Base-by-base conservation (phyloP, 345 rosid genomes). In the Murraya paniculata region DNA sequence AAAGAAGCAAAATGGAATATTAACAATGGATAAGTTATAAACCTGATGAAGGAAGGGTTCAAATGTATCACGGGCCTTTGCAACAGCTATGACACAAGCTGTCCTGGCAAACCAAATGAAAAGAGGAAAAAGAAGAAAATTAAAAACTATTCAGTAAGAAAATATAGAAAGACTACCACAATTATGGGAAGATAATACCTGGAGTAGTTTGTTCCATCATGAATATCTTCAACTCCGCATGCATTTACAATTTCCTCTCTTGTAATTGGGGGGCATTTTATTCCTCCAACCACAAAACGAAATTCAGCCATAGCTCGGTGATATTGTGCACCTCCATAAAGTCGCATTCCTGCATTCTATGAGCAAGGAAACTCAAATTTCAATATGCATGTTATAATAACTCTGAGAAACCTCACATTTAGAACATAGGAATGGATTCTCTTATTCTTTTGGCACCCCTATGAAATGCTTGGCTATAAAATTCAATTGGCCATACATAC, bases 271-370 rank as follows among this genome's bases (percentile, higher is more conserved):
- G 97, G 97, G 79, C 98, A 95, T 85, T 95, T 95, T 75, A 79
- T 90, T 74, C 97, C 98, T 79, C 98, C 98, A 66, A 88, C 97
- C 53, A 95, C 87, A 88, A 95, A 92, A 53, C 98, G 97, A 78
- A 93, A 95, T 82, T 95, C 98, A 72, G 98, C 98, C 98, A 95
- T 93, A 80, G 97, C 97, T 61, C 94, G 93, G 79, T 92, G 98
- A 85, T 93, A 95, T 71, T 93, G 98, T 79, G 98, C 98, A 39
- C 98, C 98, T 2, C 98, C 98, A 85, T 95, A 95, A 66, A 95
- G 94, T 67, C 98, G 97, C 98, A 95, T 95, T 79, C 93, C 97
- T 38, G 98, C 92, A 86, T 95, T 95, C 98, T 93, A 74, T 57
- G 72, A 48, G 64, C 73, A 79, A 56, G 65, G 30, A 27, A 57